Evolutionary conservation across 768 basidiomycete genomes (phyloP).

Genomic region (Mycena vitilis): DNA sequence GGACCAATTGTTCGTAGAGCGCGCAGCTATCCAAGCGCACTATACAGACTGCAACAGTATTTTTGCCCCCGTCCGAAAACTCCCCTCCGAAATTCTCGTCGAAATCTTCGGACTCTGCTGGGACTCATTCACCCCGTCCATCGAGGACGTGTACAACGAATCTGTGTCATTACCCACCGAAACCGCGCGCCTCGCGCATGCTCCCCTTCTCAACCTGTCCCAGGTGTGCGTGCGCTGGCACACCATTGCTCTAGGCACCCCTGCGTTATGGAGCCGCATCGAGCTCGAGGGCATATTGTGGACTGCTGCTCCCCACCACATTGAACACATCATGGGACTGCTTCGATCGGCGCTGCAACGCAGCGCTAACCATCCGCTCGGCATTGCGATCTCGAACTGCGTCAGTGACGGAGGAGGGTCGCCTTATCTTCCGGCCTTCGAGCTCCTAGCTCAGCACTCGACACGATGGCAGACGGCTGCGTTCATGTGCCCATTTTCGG

Average conservation of each 20-base stretch:
- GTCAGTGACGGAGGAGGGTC: not conserved
- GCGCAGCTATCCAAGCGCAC: not conserved
- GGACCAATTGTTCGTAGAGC: not conserved
- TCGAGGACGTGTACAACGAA: not conserved
- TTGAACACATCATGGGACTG: not conserved
- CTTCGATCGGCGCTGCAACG: conserved; percentile 7
- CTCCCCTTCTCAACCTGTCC: not conserved
- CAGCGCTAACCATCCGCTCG: not conserved
- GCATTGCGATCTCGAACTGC: not conserved
- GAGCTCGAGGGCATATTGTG: not conserved
- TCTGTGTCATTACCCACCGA: not conserved
- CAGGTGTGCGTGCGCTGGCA: conserved; percentile 11
- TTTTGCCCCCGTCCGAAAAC: not conserved
- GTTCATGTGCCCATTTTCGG: conserved; percentile 1
- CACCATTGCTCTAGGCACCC: conserved; percentile 1
- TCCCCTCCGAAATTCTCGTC: conserved; percentile 12
- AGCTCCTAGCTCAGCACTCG: not conserved
- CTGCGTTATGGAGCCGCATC: not conserved
- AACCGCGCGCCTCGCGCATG: not conserved
- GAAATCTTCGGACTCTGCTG: not conserved
- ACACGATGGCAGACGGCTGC: not conserved
- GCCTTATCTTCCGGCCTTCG: not conserved
- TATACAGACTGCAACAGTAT: not conserved
- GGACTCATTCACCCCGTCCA: not conserved
- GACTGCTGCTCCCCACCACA: not conserved